A percentile compares a stretch with the other conserved stretches of the same genome.
Evolutionary conservation across 805 yeast genomes (phyloP).

Genomic region (Starmerella khaoyaiensis): DNA sequence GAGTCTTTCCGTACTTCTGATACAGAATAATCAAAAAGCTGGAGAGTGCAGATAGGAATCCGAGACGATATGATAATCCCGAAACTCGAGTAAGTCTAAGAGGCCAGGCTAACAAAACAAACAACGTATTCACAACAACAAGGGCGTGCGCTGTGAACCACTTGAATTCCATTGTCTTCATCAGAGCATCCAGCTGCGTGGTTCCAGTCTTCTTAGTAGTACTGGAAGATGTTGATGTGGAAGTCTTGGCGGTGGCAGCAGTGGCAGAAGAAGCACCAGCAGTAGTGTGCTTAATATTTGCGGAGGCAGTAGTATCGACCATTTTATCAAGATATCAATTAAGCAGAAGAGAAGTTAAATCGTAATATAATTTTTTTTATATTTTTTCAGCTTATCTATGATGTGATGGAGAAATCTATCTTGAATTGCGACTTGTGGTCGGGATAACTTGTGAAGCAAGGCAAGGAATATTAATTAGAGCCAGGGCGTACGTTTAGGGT

Average conservation of each 20-base stretch:
- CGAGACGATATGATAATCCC: conserved; percentile 41
- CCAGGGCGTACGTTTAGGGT: too few relatives aligned
- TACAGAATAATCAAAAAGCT: conserved; percentile 66
- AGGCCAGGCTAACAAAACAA: conserved; percentile 7
- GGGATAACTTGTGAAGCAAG: too few relatives aligned
- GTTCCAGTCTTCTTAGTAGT: conserved; percentile 2
- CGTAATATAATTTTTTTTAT: too few relatives aligned
- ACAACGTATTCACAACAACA: conserved; percentile 16
- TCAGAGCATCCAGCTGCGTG: conserved; percentile 14
- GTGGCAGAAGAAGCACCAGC: conserved; percentile 3
- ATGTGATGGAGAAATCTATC: too few relatives aligned
- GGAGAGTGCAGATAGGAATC: conserved; percentile 50
- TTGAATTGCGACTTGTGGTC: too few relatives aligned
- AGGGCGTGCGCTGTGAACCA: conserved; percentile 22
- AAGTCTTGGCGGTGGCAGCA: conserved; percentile 3
- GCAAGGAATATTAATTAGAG: too few relatives aligned
- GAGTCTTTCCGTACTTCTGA: conserved; percentile 36
- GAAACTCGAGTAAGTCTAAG: conserved; percentile 27
- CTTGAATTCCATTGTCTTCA: conserved; percentile 23
- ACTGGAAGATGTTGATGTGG: conserved; percentile 1
- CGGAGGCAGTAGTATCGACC: conserved; percentile 1
- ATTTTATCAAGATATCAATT: too few relatives aligned
- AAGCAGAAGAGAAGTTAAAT: too few relatives aligned
- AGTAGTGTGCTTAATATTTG: conserved; percentile 4
- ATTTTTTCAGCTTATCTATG: too few relatives aligned